Evolutionary conservation across 1,284 basidiomycete genomes (phyloP).

Genomic region (Apiotrichum laibachii): DNA sequence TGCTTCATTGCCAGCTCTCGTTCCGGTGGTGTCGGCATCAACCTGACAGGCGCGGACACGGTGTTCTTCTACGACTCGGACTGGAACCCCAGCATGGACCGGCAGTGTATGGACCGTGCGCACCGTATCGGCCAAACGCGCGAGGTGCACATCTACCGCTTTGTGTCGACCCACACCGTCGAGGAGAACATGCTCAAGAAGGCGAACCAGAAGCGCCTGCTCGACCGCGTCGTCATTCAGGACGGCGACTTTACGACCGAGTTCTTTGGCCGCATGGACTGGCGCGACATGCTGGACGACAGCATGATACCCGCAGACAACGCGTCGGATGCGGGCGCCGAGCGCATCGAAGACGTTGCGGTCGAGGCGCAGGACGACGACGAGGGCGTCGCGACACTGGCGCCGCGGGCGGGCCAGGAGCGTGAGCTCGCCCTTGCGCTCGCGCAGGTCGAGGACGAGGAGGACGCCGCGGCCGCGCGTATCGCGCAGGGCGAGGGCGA

Average conservation of each 20-base stretch:
- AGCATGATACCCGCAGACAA: conserved; percentile 46
- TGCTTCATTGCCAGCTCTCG: conserved; percentile 92
- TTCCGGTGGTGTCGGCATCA: conserved; percentile 94
- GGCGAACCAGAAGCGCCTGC: conserved; percentile 89
- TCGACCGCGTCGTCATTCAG: conserved; percentile 91
- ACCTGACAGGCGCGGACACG: conserved; percentile 93
- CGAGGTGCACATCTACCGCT: conserved; percentile 95
- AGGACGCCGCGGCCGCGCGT: conserved; percentile 75
- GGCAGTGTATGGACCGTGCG: conserved; percentile 89
- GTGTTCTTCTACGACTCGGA: conserved; percentile 91
- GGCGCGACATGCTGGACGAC: conserved; percentile 74
- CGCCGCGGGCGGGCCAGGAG: conserved; percentile 40
- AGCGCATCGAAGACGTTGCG: conserved; percentile 33
- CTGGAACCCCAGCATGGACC: conserved; percentile 97
- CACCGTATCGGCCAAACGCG: conserved; percentile 85
- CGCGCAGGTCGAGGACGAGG: conserved; percentile 83
- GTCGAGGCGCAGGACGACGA: conserved; percentile 32
- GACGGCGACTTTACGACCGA: conserved; percentile 77
- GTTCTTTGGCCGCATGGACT: conserved; percentile 62
- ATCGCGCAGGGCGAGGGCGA: conserved; percentile 78
- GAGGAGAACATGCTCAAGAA: conserved; percentile 96
- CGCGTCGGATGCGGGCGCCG: conserved; percentile 27
- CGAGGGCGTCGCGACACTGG: conserved; percentile 30
- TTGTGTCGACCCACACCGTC: conserved; percentile 78
- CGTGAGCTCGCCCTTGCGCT: conserved; percentile 63